Evolutionary conservation across 768 basidiomycete genomes (phyloP).

Genomic region (Cantharellus cinnabarinus): DNA sequence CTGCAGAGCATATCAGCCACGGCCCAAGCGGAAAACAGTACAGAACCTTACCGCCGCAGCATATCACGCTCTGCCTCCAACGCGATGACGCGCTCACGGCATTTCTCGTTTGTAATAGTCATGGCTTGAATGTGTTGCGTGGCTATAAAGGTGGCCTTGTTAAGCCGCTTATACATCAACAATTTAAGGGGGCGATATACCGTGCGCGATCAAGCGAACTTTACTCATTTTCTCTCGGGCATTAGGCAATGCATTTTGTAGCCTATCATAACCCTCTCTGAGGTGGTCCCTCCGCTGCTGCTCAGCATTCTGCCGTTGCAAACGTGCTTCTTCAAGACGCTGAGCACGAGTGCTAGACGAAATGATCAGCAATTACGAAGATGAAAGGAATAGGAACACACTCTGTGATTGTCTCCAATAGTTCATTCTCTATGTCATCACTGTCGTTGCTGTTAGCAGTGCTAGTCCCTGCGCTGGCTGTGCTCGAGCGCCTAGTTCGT

Average conservation of each 20-base stretch:
- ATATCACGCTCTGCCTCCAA: neutral
- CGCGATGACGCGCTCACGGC: neutral
- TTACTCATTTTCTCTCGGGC: slow-evolving; percentile 8
- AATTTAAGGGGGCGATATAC: neutral
- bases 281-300: slow-evolving; percentile 9
- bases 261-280: slow-evolving; percentile 4
- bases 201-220: slow-evolving; percentile 3
- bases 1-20: neutral
- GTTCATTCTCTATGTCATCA: neutral
- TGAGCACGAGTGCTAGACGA: neutral
- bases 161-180: neutral
- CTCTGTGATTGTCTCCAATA: neutral
- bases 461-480: neutral
- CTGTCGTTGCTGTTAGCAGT: neutral
- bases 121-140: neutral
- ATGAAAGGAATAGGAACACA: neutral
- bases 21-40: neutral
- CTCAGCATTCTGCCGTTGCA: slow-evolving; percentile 9
- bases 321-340: slow-evolving; percentile 6
- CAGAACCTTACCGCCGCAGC: neutral
- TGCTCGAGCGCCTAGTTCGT: neutral
- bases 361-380: neutral
- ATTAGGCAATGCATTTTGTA: slow-evolving; percentile 4
- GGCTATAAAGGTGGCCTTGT: neutral
- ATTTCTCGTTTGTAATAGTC: neutral